Evolutionary conservation across 768 basidiomycete species (phyloP).

Genomic region (Fibroporia radiculosa): DNA sequence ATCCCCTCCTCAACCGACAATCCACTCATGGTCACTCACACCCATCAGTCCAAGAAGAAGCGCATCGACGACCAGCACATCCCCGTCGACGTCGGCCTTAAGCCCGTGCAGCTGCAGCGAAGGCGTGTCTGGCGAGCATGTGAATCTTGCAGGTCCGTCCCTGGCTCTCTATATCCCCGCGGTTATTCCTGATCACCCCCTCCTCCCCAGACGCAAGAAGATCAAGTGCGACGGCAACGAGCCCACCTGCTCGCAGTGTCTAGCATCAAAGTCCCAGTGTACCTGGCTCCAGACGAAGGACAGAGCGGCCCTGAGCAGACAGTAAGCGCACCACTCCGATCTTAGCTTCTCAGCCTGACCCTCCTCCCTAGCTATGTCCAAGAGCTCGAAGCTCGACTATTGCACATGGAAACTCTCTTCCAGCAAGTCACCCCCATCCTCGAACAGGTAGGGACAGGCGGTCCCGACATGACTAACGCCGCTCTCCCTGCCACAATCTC

Average conservation of each 20-base stretch:
- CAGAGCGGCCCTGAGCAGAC: constrained; percentile 81
- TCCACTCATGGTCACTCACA: constrained; percentile 17
- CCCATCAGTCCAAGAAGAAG: constrained; percentile 69
- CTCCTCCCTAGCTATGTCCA: constrained; percentile 65
- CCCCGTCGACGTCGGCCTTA: constrained; percentile 48
- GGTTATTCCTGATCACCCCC: constrained; percentile 4
- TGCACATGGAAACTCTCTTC: constrained; percentile 87
- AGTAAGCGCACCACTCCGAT: constrained; percentile 45
- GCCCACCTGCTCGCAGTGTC: constrained; percentile 79
- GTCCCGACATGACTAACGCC: constrained; percentile 21
- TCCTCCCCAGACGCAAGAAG: constrained; percentile 66
- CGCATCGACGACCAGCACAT: constrained; percentile 48
- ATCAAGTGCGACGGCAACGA: constrained; percentile 89
- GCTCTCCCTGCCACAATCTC: constrained; percentile 9
- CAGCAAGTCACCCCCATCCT: constrained; percentile 73
- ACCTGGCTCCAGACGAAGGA: constrained; percentile 91
- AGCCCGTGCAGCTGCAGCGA: constrained; percentile 73
- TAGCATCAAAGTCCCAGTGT: constrained; percentile 66
- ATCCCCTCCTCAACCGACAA: constrained; percentile 16
- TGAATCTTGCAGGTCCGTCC: constrained; percentile 72
- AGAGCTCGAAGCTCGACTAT: constrained; percentile 78
- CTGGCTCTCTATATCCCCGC: constrained; percentile 5
- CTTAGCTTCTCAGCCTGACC: constrained; percentile 8
- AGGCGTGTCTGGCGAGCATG: constrained; percentile 83
- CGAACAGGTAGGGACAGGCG: constrained; percentile 56